Percentiles rank a stretch among this genome's conserved stretches.
phyloP scores from a whole-genome alignment of 306 rosid genomes.

The Abrus pulchellus region DNA sequence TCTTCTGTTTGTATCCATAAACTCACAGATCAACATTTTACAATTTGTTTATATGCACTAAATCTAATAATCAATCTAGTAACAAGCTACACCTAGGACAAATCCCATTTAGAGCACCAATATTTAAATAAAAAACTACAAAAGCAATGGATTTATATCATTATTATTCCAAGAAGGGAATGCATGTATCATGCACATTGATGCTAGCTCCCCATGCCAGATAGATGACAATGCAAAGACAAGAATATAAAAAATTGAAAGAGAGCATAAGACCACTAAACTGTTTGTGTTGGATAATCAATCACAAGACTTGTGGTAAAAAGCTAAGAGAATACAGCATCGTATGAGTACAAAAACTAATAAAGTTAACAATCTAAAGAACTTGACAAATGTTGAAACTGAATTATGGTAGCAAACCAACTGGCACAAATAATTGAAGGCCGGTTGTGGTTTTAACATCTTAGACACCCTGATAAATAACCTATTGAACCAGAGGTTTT shows the following conservation, averaged over 20 bases:
- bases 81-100: neutral
- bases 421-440: conserved; percentile 25
- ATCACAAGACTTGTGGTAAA: conserved; percentile 18
- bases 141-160: conserved; percentile 29
- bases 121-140: neutral
- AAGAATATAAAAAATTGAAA: conserved; percentile 37
- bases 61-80: conserved; percentile 17
- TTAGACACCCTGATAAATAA: conserved; percentile 12
- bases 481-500: conserved; percentile 17
- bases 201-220: conserved; percentile 15
- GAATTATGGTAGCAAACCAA: conserved; percentile 12
- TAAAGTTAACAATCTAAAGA: conserved; percentile 4
- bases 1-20: neutral
- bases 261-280: neutral
- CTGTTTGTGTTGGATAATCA: conserved; percentile 11
- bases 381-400: conserved; percentile 12
- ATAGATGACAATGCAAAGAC: conserved; percentile 23
- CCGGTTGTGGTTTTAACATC: conserved; percentile 30
- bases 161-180: conserved; percentile 14
- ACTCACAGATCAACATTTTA: conserved; percentile 26
- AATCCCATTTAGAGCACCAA: conserved; percentile 13
- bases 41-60: neutral
- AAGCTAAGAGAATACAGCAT: conserved; percentile 15
- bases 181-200: conserved; percentile 24
- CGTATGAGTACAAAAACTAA: conserved; percentile 18